Base-by-base conservation (phyloP, 2,329 filamentous ascomycete genomes). In the Paramyrothecium sp. region DNA sequence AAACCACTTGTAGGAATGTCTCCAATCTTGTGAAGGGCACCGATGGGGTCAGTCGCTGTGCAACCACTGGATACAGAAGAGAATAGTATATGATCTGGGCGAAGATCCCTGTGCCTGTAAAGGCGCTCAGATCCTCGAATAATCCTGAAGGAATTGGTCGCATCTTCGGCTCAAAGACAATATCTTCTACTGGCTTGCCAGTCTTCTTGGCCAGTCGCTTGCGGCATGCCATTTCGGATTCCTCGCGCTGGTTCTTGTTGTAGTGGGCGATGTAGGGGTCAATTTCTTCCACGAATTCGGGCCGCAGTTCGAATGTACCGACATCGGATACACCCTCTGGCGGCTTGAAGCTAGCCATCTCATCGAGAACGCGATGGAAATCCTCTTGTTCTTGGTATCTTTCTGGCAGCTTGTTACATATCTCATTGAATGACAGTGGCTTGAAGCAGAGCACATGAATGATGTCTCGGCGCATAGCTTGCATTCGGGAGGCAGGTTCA, bases 261-360 rank as follows among this genome's bases (percentile, higher is more conserved):
- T 97, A 99, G 69, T 98, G 92, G 7, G 93, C 90, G 67, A 93
- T 95, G 71, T 97, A 99, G 1, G 96, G 95, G 70, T 99, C 96
- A 53, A 99, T 87, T 51, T 96, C 84, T 64, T 94, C 90, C 44
- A 97, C 83, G 65, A 89, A 95, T 59, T 96, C 86, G 4, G 90
- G 86, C 69, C 93, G 95, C 54, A 99, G 79, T 72, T 97, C 92
- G 67, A 99, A 99, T 0, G 91, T 96, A 57, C 96, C 95, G 17
- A 93, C 90, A 70, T 99, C 95, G 4, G 90, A 91, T 33, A 98
- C 76, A 5, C 94, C 95, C 73, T 99, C 95, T 0, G 95, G 95
- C 11, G 92, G 81, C 62, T 92, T 92, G 79, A 93, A 99, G 2
- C 82, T 90, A 3, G 95, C 91, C 81, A 98, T 93, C 63, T 93